Percentiles rank a stretch among this genome's conserved stretches.
Conservation (phyloP, 2,329 filamentous ascomycete species). For the Fusarium tricinctum region DNA sequence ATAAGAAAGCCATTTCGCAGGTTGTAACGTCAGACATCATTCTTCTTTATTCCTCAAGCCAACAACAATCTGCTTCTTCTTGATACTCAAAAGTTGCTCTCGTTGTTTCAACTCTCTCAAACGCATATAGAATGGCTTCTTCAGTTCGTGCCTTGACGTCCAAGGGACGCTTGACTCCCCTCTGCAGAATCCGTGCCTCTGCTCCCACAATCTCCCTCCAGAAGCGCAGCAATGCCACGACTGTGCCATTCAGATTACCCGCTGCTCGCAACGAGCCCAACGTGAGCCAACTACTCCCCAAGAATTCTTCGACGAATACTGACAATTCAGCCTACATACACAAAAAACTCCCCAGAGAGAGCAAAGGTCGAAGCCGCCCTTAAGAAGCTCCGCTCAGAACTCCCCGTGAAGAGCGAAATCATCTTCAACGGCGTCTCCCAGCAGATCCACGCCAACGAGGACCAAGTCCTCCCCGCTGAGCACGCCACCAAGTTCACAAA, state of each 20-base stretch:
- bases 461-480: constrained; percentile 55
- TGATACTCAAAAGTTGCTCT: not conserved
- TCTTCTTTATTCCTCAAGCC: constrained; percentile 2
- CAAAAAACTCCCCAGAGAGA: constrained; percentile 51
- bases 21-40: not conserved
- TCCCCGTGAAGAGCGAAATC: constrained; percentile 53
- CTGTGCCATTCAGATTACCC: constrained; percentile 52
- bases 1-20: constrained; percentile 42
- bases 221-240: constrained; percentile 45
- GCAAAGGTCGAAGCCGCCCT: constrained; percentile 51
- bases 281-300: constrained; percentile 32
- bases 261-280: constrained; percentile 54
- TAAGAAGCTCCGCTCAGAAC: constrained; percentile 49
- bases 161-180: constrained; percentile 40
- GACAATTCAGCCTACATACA: constrained; percentile 49
- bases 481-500: constrained; percentile 54
- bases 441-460: constrained; percentile 43
- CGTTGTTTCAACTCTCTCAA: not conserved
- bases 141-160: constrained; percentile 37
- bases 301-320: rapidly evolving
- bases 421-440: constrained; percentile 52
- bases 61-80: constrained; percentile 3
- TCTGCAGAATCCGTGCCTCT: constrained; percentile 32
- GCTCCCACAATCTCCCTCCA: constrained; percentile 35
- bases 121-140: constrained; percentile 39